Evolutionary conservation across 768 basidiomycete genomes (phyloP).

Genomic region (Termitomyces sp.): DNA sequence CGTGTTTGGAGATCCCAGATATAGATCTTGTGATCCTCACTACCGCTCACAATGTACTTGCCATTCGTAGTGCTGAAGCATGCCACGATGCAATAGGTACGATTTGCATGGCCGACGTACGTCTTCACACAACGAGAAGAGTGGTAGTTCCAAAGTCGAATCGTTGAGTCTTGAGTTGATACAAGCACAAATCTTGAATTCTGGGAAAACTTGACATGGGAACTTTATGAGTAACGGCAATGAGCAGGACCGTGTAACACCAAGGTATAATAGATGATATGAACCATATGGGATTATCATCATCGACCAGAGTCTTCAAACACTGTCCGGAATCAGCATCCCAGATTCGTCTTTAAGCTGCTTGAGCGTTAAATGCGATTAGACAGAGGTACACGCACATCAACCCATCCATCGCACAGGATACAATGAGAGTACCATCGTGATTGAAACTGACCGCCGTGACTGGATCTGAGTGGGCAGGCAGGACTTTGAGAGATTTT

Average conservation of each 20-base stretch:
- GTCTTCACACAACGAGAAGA: slow-evolving; percentile 90
- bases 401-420: slow-evolving; percentile 93
- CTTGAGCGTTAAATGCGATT: slow-evolving; percentile 1
- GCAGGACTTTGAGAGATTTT: slow-evolving; percentile 78
- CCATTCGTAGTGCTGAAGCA: slow-evolving; percentile 57
- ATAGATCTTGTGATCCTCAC: slow-evolving; percentile 84
- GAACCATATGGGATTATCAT: slow-evolving; percentile 91
- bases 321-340: slow-evolving; percentile 97
- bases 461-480: slow-evolving; percentile 97
- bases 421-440: slow-evolving; percentile 92
- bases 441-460: slow-evolving; percentile 91
- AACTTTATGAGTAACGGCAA: slow-evolving; percentile 35
- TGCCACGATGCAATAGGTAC: slow-evolving; percentile 74
- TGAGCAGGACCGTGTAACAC: slow-evolving; percentile 6
- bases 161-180: slow-evolving; percentile 90
- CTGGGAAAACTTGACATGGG: slow-evolving; percentile 86
- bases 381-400: slow-evolving; percentile 61
- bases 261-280: slow-evolving; percentile 10
- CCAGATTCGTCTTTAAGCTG: slow-evolving; percentile 79
- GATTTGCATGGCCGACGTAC: slow-evolving; percentile 80
- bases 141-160: slow-evolving; percentile 93
- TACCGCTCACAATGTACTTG: slow-evolving; percentile 79
- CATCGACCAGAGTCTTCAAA: slow-evolving; percentile 93
- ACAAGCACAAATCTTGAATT: slow-evolving; percentile 88
- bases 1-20: slow-evolving; percentile 88